Evolutionary conservation across 1,284 basidiomycete genomes (phyloP).

Genomic region (Xerocomus minutiporus): DNA sequence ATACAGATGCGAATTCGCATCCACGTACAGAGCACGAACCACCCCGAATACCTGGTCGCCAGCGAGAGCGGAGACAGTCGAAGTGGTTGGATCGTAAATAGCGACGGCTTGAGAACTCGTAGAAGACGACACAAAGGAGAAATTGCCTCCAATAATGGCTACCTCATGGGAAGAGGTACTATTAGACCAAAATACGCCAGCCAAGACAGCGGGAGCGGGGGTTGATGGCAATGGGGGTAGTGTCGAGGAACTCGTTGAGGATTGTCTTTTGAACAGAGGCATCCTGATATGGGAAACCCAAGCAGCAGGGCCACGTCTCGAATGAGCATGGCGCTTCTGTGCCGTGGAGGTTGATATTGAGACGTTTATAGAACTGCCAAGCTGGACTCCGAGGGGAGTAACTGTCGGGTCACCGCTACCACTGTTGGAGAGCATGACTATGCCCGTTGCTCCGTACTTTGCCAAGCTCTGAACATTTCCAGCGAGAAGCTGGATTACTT

Average conservation of each 20-base stretch:
- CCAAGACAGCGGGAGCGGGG: constrained; percentile 75
- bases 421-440: constrained; percentile 68
- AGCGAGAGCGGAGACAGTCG: constrained; percentile 52
- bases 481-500: constrained; percentile 53
- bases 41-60: constrained; percentile 65
- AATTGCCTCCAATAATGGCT: constrained; percentile 87
- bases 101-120: constrained; percentile 58
- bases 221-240: constrained; percentile 56
- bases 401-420: constrained; percentile 47
- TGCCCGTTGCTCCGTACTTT: constrained; percentile 64
- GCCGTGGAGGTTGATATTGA: constrained; percentile 28
- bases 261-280: constrained; percentile 52
- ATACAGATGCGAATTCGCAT: constrained; percentile 58
- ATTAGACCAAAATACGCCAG: constrained; percentile 90
- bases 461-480: constrained; percentile 56
- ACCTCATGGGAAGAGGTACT: constrained; percentile 60
- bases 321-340: constrained; percentile 37
- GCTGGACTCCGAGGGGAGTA: constrained; percentile 52
- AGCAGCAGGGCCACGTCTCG: constrained; percentile 34
- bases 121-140: constrained; percentile 56
- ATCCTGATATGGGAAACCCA: constrained; percentile 53
- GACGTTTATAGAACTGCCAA: constrained; percentile 37
- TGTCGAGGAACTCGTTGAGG: constrained; percentile 37
- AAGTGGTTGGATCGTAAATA: constrained; percentile 62
- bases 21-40: constrained; percentile 69